Percentiles rank a stretch among this genome's conserved stretches.
phyloP scores from a whole-genome alignment of 371 early-diverging fungal genomes.

The Apophysomyces variabilis region DNA sequence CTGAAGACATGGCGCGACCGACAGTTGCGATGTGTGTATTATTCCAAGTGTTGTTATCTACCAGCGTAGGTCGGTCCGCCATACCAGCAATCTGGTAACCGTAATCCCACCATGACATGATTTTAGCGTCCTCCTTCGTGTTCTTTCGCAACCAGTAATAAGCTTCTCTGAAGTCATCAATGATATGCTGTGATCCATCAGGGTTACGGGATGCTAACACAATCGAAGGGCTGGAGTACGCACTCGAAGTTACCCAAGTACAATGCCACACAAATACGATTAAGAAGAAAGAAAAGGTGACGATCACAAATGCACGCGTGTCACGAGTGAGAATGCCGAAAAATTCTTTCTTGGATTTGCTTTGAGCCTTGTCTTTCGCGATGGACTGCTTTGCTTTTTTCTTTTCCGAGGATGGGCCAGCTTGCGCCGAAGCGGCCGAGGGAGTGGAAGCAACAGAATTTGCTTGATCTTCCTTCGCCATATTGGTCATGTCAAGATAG shows the following conservation, averaged over 20 bases:
- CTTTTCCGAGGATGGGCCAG: constrained; percentile 24
- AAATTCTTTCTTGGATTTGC: constrained; percentile 23
- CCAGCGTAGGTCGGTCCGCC: constrained; percentile 95
- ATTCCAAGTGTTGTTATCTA: constrained; percentile 99
- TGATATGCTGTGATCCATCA: constrained; percentile 92
- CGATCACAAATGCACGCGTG: constrained; percentile 52
- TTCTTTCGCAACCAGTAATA: constrained; percentile 99
- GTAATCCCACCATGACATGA: constrained; percentile 99
- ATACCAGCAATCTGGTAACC: constrained; percentile 99
- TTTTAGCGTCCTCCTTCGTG: constrained; percentile 90
- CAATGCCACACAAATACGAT: constrained; percentile 94
- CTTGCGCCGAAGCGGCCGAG: neutral
- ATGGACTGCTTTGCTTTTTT: constrained; percentile 17
- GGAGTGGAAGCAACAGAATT: constrained; percentile 6
- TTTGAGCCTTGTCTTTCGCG: constrained; percentile 27
- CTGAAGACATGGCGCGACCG: constrained; percentile 91
- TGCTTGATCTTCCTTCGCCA: constrained; percentile 16
- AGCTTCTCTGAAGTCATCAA: constrained; percentile 99
- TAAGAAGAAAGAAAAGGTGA: constrained; percentile 67
- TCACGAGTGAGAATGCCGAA: constrained; percentile 48
- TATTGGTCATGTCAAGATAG: constrained; percentile 59
- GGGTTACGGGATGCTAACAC: constrained; percentile 88
- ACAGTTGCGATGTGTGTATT: constrained; percentile 99
- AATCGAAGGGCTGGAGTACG: constrained; percentile 99
- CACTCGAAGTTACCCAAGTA: constrained; percentile 97